Conservation (phyloP, 1,139 yeast genomes). For the Yamadazyma friedrichii region DNA sequence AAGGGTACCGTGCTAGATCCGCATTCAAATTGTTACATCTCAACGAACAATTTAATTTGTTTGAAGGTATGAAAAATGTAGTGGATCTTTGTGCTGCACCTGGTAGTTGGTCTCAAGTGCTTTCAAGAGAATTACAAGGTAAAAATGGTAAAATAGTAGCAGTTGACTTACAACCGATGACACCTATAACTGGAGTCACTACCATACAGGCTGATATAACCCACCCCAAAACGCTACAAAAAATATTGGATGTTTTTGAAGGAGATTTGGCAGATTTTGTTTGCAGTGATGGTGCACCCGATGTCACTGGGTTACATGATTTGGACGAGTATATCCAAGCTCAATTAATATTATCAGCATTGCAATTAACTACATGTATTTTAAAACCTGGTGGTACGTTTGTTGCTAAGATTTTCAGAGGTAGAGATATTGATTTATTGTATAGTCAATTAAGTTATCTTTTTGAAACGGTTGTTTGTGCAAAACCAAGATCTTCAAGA, state of each 20-base stretch:
- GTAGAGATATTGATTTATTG: slow-evolving; percentile 88
- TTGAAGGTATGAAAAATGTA: slow-evolving; percentile 72
- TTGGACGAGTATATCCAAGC: slow-evolving; percentile 96
- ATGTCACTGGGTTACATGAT: slow-evolving; percentile 96
- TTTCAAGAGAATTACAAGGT: slow-evolving; percentile 65
- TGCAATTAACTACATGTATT: slow-evolving; percentile 86
- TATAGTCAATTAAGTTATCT: slow-evolving; percentile 84
- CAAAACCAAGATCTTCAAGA: slow-evolving; percentile 92
- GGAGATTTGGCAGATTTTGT: slow-evolving; percentile 95
- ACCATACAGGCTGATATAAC: slow-evolving; percentile 96
- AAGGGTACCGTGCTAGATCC: slow-evolving; percentile 96
- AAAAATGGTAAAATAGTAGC: slow-evolving; percentile 75
- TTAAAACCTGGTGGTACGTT: slow-evolving; percentile 87
- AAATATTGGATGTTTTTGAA: slow-evolving; percentile 76
- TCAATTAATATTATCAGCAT: slow-evolving; percentile 84
- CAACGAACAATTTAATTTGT: slow-evolving; percentile 83
- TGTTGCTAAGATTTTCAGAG: slow-evolving; percentile 94
- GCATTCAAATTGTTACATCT: slow-evolving; percentile 90
- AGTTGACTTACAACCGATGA: slow-evolving; percentile 96
- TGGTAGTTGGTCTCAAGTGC: slow-evolving; percentile 97
- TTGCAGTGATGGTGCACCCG: slow-evolving; percentile 98
- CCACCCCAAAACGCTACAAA: slow-evolving; percentile 81
- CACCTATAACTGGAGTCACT: slow-evolving; percentile 85
- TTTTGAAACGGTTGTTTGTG: slow-evolving; percentile 86
- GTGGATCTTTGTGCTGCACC: slow-evolving; percentile 99